Base-by-base conservation (phyloP, 2,329 filamentous ascomycete genomes). In the Ceratocystis variospora region DNA sequence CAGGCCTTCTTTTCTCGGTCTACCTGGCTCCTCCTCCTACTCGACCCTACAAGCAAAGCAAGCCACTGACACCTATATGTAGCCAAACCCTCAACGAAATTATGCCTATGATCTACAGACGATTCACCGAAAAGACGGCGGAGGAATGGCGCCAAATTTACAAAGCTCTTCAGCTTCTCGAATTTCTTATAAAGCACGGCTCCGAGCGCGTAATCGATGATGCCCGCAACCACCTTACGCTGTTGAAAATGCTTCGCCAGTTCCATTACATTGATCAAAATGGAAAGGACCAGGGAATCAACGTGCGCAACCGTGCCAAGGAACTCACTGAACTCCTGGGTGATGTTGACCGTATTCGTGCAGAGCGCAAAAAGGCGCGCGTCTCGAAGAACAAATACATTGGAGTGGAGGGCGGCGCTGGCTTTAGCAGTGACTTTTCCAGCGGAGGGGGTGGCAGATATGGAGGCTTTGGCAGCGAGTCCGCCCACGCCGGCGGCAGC, bases 91-190 rank as follows among this genome's bases (percentile, higher is more conserved):
- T 99, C 67, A 97, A 97, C 77, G 94, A 99, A 77, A 97, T 99
- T 75, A 99, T 99, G 94, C 94, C 94, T 70, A 94, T 99, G 90
- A 96, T 99, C 74, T 99, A 99, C 80, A 94, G 95, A 73, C 89
- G 94, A 70, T 99, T 99, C 77, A 99, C 94, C 68, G 94, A 99
- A 76, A 99, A 99, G 80, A 83, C 91, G 6, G 93, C 94, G 66
- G 94, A 99, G 75, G 94, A 99, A 78, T 99, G 94, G 94, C 85
- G 94, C 71, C 94, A 99, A 76, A 99, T 99, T 74, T 99, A 99
- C 83, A 99, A 99, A 81, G 88, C 90, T 8, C 86, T 99, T 28
- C 94, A 97, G 81, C 82, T 99, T 66, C 87, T 99, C 74, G 93
- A 99, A 76, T 96, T 96, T 73, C 83, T 99, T 41, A 88, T 99